phyloP scores from a whole-genome alignment of 139 green algal genomes.

The Chlorella sp. region DNA sequence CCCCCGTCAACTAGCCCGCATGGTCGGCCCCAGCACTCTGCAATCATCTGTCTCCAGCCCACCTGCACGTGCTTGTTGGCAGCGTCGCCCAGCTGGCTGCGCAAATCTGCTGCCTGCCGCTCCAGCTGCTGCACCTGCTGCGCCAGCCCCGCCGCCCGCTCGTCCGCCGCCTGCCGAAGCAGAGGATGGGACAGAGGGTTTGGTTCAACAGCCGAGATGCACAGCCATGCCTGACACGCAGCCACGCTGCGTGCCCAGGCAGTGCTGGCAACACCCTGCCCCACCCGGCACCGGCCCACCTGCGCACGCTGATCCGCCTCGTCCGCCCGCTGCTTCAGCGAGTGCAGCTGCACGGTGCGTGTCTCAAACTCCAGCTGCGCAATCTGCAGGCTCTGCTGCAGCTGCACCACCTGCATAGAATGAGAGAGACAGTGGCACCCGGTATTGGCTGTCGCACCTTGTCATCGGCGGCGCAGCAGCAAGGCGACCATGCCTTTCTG shows the following conservation, averaged over 20 bases:
- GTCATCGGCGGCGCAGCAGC: background rate
- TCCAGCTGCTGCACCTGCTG: background rate
- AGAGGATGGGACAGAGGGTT: background rate
- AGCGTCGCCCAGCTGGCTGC: constrained; percentile 5
- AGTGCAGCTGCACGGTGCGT: background rate
- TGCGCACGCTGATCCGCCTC: constrained; percentile 11
- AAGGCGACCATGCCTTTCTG: background rate
- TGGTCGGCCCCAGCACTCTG: too few species aligned
- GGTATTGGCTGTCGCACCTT: background rate
- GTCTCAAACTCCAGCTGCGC: constrained; percentile 34
- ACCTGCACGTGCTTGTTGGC: background rate
- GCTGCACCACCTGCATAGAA: constrained; percentile 17
- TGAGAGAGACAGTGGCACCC: too few species aligned
- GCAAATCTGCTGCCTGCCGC: background rate
- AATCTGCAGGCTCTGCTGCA: constrained; percentile 39
- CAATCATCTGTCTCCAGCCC: too few species aligned
- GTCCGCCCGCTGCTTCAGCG: constrained; percentile 9
- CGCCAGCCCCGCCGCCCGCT: background rate
- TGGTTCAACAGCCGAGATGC: too few species aligned
- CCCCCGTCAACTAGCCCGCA: too few species aligned
- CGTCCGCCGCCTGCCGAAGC: background rate
- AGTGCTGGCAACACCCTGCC: background rate
- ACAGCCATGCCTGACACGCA: background rate
- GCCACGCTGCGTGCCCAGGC: background rate
- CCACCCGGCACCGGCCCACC: background rate